Base-by-base conservation (phyloP, 495 filamentous ascomycete species). In the Penicillium malachiteum region DNA sequence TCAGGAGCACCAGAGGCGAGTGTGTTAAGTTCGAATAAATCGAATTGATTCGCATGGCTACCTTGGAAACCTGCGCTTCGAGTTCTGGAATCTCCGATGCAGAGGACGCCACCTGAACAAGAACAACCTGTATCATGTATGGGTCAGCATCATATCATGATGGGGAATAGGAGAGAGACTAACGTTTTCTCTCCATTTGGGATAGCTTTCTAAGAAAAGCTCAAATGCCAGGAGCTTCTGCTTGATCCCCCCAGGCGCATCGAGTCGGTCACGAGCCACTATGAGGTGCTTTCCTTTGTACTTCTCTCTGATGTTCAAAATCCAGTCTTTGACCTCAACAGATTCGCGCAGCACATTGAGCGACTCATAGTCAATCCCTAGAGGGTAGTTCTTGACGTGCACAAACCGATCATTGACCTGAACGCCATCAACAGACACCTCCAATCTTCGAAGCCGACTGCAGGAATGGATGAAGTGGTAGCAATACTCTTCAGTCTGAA, bases 391-490 rank as follows among this genome's bases (percentile, higher is more conserved):
- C 55, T 83, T 78, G 48, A 93, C 88, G 54, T 91, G 85, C 31
- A 96, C 89, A 56, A 93, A 92, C 4, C 88, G 89, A 60, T 91
- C 82, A 43, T 91, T 87, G 13, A 95, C 75, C 58, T 93, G 87
- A 6, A 96, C 77, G 10, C 90, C 91, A 50, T 93, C 84, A 16
- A 80, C 82, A 1, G 86, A 89, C 7, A 90, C 87, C 67, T 96
- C 90, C 7, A 93, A 84, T 39, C 80, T 82, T 7, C 92, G 81
- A 16, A 96, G 74, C 38, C 92, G 84, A 60, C 89, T 94, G 78
- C 91, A 96, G 8, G 92, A 91, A 59, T 93, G 89, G 35, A 95
- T 76, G 67, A 96, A 96, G 66, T 96, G 92, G n/a, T 89, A 80
- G 1, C 87, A 85, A 67, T 96, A 96, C 65, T 96, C 92, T 47